phyloP scores from a whole-genome alignment of 2,329 filamentous ascomycete genomes.

The Monosporascus sp. region DNA sequence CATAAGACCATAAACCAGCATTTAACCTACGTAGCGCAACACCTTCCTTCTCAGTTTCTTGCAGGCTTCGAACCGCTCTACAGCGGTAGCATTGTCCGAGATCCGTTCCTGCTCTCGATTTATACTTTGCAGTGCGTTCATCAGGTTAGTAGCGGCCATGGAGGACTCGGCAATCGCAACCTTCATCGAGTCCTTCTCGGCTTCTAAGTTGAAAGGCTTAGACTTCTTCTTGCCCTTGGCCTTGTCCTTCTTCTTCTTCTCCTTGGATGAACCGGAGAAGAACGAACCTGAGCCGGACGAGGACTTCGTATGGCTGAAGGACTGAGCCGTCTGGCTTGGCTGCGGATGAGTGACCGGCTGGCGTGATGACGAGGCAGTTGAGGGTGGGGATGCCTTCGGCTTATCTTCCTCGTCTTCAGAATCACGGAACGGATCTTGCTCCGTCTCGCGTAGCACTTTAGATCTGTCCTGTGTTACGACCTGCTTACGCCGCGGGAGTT shows the following conservation, averaged over 20 bases:
- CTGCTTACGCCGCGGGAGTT: slow-evolving; percentile 64
- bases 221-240: slow-evolving; percentile 54
- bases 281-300: slow-evolving; percentile 32
- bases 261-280: slow-evolving; percentile 40
- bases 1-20: not conserved
- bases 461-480: slow-evolving; percentile 72
- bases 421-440: slow-evolving; percentile 61
- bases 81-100: slow-evolving; percentile 73
- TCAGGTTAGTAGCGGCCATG: slow-evolving; percentile 84
- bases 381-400: slow-evolving; percentile 24
- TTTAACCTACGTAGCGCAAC: slow-evolving; percentile 64
- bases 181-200: slow-evolving; percentile 83
- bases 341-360: slow-evolving; percentile 22
- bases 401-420: slow-evolving; percentile 56
- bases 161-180: slow-evolving; percentile 84
- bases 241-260: slow-evolving; percentile 47
- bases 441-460: slow-evolving; percentile 78
- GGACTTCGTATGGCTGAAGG: slow-evolving; percentile 33
- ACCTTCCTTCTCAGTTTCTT: slow-evolving; percentile 81
- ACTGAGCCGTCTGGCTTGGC: slow-evolving; percentile 28
- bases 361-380: slow-evolving; percentile 26
- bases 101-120: slow-evolving; percentile 86
- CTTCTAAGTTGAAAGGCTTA: slow-evolving; percentile 75
- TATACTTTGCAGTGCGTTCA: slow-evolving; percentile 82
- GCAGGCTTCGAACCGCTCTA: slow-evolving; percentile 77